Percentiles rank a stretch among this genome's conserved stretches.
Evolutionary conservation across 2,329 filamentous ascomycete species (phyloP).

Genomic region (Chrysosporium keratinophilum): DNA sequence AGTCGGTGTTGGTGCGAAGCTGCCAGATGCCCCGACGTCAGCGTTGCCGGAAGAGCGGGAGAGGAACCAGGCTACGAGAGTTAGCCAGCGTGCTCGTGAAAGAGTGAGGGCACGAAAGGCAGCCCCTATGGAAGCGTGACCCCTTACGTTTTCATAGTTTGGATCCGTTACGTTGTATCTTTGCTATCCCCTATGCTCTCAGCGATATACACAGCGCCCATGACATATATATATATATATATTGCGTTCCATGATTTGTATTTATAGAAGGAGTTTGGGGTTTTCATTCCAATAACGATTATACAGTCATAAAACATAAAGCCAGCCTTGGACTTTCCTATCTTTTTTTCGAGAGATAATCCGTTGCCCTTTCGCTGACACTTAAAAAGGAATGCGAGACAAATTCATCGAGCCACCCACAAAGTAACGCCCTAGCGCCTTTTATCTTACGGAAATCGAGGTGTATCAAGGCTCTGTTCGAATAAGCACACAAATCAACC

Average conservation of each 20-base stretch:
- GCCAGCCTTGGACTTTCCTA: no score
- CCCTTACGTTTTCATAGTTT: neutral
- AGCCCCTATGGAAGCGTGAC: slow-evolving; percentile 21
- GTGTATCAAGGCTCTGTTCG: no score
- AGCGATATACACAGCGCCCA: slow-evolving; percentile 10
- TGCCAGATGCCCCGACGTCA: slow-evolving; percentile 34
- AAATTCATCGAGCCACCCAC: no score
- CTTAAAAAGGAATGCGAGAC: no score
- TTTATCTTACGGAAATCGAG: no score
- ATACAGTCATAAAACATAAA: no score
- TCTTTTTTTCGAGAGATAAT: no score
- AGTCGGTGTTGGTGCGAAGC: slow-evolving; percentile 30
- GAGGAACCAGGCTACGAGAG: slow-evolving; percentile 23
- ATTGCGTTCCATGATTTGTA: neutral
- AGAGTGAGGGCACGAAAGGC: slow-evolving; percentile 21
- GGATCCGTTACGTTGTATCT: neutral
- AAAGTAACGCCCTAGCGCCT: no score
- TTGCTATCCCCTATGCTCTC: neutral
- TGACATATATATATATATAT: neutral
- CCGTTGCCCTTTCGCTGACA: no score
- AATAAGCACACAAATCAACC: no score
- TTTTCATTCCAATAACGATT: neutral
- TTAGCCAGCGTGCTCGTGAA: slow-evolving; percentile 27
- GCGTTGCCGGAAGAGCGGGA: slow-evolving; percentile 24
- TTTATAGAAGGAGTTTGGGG: neutral